Base-by-base conservation (phyloP, 345 rosid genomes). In the thale cress (Arabidopsis thaliana) region DNA sequence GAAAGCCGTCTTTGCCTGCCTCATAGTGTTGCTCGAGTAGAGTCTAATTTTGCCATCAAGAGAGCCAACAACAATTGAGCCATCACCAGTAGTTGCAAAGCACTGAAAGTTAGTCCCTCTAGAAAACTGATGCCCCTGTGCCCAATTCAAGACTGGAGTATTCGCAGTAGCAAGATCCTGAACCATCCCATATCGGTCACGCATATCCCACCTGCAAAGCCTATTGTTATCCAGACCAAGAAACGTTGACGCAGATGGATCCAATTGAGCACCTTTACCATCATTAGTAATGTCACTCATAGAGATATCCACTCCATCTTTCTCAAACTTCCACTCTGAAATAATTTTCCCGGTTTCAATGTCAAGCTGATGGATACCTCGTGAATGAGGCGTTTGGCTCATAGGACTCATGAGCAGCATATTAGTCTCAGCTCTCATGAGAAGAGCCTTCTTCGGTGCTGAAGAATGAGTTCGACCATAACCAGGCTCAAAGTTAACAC, bases 191-290 rank as follows among this genome's bases (percentile, higher is more conserved):
- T 89, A 85, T 10, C 87, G 80, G 45, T 92, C 99, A 68, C 99
- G 96, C 98, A 95, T 95, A 78, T 95, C 99, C 99, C 99, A 95
- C 81, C 99, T 85, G 62, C 99, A 92, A 72, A 95, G 98, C 84
- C 96, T 84, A 74, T 90, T 95, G 76, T 91, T 89, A 81, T 95
- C 99, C 78, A 95, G 66, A 64, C 99, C 99, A 72, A 93, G 85
- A 80, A 95, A 93, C 6, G 99, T 92, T 0, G 99, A 89, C 12
- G 98, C 97, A 37, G 98, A 83, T 14, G 99, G 98, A 76, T 95
- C 98, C 91, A 95, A 73, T 74, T 95, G 99, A 4, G 89, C 93
- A 30, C 94, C 96, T 83, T 95, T 95, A 68, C 90, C 88, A 77
- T 95, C 99, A 78, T 95, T 95, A 10, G 85, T 75, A 59, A 95